Base-by-base conservation (phyloP, 1,284 basidiomycete species). In the Kalmanozyma brasiliensis region DNA sequence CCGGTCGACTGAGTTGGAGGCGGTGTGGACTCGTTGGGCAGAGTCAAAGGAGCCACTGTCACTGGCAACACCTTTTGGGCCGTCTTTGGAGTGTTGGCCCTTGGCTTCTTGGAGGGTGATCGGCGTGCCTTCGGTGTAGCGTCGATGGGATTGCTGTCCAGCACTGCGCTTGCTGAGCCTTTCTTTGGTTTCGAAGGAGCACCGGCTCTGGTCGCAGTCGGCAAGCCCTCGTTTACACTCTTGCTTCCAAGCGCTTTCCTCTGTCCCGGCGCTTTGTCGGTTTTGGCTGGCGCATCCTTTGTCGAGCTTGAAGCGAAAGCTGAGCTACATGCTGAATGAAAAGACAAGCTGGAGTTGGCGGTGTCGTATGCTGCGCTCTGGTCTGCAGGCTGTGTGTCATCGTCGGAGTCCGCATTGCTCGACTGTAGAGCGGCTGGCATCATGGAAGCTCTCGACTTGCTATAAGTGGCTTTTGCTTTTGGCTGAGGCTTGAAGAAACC, bases 401-500 rank as follows among this genome's bases (percentile, higher is more conserved):
- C 42, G 14, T 49, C 49, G 17, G 40, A 36, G 2, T 49, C 49
- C 0, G 33, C n/a, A 10, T 3, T 41, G 13, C 51, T 33, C 7
- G 26, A n/a, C 13, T 38, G 33, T 11, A 55, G 19, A 10, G 42
- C 7, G 4, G 52, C 30, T 8, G 63, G 48, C 13, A 56, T 5
- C 19, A 52, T 13, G 3, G 63, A 60, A 16, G 52, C 51, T 40
- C 56, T 37, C 1, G 63, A 65, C 30, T 47, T 40, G 34, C 62
- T 55, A 22, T 65, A 58, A 0, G 55, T 58, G 8, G 48, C 17
- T 19, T 52, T 65, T 22, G 63, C 48, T 20, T 56, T 59, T 2
- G 42, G 6, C n/a, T 59, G 63, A 5, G 63, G 8, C 13, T 45
- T 36, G 40, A 69, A 69, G 47, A 69, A 69, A 24, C 60, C 56